Evolutionary conservation across 2,329 filamentous ascomycete species (phyloP), one percentile per base, ranked within the genome.

Genomic region (Ophiostoma montium): DNA sequence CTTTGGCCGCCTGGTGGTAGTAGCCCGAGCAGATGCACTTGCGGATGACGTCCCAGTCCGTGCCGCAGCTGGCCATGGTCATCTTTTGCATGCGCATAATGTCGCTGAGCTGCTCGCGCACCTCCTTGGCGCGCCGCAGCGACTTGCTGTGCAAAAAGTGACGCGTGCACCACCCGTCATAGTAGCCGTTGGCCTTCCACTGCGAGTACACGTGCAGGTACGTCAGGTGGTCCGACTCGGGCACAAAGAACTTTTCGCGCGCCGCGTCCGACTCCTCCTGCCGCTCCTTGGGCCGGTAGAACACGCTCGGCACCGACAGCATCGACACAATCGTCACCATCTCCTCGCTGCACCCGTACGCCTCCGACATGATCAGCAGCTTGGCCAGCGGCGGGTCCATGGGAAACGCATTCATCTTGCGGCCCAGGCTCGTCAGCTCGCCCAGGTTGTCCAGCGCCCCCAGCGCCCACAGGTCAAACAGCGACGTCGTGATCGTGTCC

Each of bases 291-390:
- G 92, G 92, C 7, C 94, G 80, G 68, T 95, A 96, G 67, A 96
- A 98, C 27, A 96, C 92, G 54, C 83, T 94, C 10, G 92, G 92
- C 0, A 98, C 92, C 1, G 87, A 94, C 9, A 98, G 76, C 92
- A 98, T 96, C 21, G 88, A 90, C 19, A 98, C 92, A 45, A 98
- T 96, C 0, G 89, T 96, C 19, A 95, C 77, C 84, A 98, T 95
- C 65, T 98, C 92, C 66, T 96, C 90, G 63, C 84, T 92, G 66
- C 92, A 98, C 42, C 79, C 84, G 62, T 95, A 95, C 54, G 89
- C 82, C 48, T 85, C 84, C 0, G 88, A 83, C 42, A 85, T 95
- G 61, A 98, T 95, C 49, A 98, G 76, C 12, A 98, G 78, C 65
- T 98, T 98, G 8, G 90, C 88, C 10, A 98, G 72, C 0, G 89